Evolutionary conservation across 2,329 filamentous ascomycete genomes (phyloP).

Genomic region (Ophiostoma australiae): DNA sequence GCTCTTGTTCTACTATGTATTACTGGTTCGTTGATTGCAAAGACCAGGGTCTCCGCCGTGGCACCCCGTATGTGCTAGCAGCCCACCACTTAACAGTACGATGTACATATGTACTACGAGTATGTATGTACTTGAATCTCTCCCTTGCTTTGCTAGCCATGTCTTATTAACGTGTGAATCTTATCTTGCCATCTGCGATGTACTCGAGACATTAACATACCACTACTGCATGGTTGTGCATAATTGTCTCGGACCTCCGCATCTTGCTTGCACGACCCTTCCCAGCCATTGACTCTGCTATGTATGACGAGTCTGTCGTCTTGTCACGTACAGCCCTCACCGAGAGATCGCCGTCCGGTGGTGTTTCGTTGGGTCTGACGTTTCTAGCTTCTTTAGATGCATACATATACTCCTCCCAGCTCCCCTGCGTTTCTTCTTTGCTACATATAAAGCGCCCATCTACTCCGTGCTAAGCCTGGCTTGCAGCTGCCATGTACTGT

Average conservation of each 20-base stretch:
- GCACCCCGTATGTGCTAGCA: too few species aligned
- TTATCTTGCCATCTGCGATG: not conserved
- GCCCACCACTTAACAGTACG: too few species aligned
- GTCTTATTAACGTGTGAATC: not conserved
- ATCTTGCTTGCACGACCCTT: not conserved
- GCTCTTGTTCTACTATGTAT: not conserved
- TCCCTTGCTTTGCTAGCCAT: not conserved
- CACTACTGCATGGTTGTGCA: not conserved
- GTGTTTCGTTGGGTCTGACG: not conserved
- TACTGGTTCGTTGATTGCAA: too few species aligned
- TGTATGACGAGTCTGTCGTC: too few species aligned
- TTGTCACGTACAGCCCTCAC: not conserved
- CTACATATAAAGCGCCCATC: not conserved
- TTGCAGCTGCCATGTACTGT: too few species aligned
- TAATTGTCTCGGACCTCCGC: not conserved
- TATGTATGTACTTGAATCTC: not conserved
- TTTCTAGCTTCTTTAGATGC: not conserved
- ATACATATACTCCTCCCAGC: not conserved
- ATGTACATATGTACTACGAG: too few species aligned
- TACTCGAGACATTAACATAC: not conserved
- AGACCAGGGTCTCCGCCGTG: too few species aligned
- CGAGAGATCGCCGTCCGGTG: not conserved
- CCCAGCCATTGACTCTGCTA: not conserved
- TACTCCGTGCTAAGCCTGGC: not conserved
- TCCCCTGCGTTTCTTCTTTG: not conserved